Evolutionary conservation across 192 early-diverging fungal species (phyloP), one percentile per base, ranked within the genome.

Genomic region (Powellomyces hirtus): DNA sequence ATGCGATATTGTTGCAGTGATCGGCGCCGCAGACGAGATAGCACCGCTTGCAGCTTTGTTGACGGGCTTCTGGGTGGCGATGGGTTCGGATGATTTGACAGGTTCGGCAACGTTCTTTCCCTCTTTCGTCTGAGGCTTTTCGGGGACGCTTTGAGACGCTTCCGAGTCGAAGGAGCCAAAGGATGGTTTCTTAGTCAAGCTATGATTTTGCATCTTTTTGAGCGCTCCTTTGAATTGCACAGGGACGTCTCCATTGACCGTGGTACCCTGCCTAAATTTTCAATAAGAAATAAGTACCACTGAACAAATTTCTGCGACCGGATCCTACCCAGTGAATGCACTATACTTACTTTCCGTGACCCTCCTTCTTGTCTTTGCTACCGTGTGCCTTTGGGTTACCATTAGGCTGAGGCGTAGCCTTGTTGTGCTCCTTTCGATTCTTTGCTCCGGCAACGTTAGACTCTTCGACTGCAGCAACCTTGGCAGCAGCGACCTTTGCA

Each of bases 111-210:
- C 40, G n/a, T n/a, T n/a, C n/a, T n/a, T n/a, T n/a, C 40, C 10
- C 10, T 31, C 53, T 26, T 56, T 33, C 26, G 27, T 16, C 4
- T 35, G 18, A 22, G 65, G 36, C 36, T 35, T 22, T 33, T 1
- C 36, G 7, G 20, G 52, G 7, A 36, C 35, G 8, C 20, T 37
- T 37, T 18, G n/a, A 22, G 52, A 24, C 18, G 33, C 57, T 5
- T 49, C 57, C 16, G 58, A 16, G 24, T 66, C 71, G 29, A 62
- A 63, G 22, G 46, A 63, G 35, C 69, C 59, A 64, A 63, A 71
- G n/a, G 46, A 55, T 37, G 59, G 36, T 51, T 49, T 58, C 55
- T 66, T 38, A 24, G 1, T 57, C 52, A 27, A 18, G 29, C 35
- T 35, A 2, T 31, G n/a, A 10, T 29, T 22, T 7, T 53, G 64